phyloP scores from a whole-genome alignment of 2,329 filamentous ascomycete species.

The Stemphylium beticola region DNA sequence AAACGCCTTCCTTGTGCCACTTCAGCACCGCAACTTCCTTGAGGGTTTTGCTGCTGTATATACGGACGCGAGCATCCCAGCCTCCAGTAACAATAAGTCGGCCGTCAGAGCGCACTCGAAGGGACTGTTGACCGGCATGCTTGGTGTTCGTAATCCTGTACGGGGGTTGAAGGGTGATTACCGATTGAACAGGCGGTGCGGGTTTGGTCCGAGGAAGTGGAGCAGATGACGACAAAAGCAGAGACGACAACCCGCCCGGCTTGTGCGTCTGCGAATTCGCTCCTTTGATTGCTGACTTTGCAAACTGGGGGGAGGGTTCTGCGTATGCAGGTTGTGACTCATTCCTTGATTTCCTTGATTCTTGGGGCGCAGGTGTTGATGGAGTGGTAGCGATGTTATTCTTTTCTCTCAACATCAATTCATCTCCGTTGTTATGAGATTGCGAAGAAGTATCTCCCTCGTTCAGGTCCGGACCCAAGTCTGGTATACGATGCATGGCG shows the following conservation, averaged over 20 bases:
- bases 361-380: not conserved
- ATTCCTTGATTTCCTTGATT: not conserved
- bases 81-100: slow-evolving; percentile 88
- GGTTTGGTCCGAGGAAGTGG: slow-evolving; percentile 14
- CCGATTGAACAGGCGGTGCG: slow-evolving; percentile 3
- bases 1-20: slow-evolving; percentile 91
- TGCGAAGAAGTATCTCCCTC: not conserved
- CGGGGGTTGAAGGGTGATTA: slow-evolving; percentile 49
- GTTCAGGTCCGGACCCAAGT: slow-evolving; percentile 7
- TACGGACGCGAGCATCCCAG: slow-evolving; percentile 82
- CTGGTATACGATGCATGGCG: slow-evolving; percentile 73
- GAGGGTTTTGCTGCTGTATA: slow-evolving; percentile 82
- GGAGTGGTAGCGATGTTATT: not conserved
- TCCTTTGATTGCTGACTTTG: slow-evolving; percentile 21
- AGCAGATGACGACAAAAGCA: slow-evolving; percentile 25
- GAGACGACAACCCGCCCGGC: slow-evolving; percentile 31
- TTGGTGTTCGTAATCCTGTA: slow-evolving; percentile 74
- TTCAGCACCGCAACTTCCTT: slow-evolving; percentile 90
- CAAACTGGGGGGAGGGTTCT: slow-evolving; percentile 18
- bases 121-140: slow-evolving; percentile 86
- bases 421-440: not conserved
- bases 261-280: slow-evolving; percentile 2
- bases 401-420: not conserved
- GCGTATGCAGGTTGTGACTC: not conserved
- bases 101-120: slow-evolving; percentile 78